Base-by-base conservation (phyloP, 345 rosid genomes). In the Dimocarpus longan region DNA sequence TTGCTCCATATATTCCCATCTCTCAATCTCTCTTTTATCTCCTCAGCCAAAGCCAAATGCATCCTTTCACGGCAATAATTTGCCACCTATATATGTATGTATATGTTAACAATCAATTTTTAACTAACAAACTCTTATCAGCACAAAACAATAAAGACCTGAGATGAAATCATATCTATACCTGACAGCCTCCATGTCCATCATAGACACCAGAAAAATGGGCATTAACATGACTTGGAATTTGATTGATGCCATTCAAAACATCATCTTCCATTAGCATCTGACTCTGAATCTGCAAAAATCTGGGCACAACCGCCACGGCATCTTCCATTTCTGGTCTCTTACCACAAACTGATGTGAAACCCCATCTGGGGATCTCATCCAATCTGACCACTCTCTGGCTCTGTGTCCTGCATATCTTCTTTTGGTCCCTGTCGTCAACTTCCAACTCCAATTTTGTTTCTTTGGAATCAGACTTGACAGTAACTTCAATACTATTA, bases 241-340 rank as follows among this genome's bases (percentile, higher is more conserved):
- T 79, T 37, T 82, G 84, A 73, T 83, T 76, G 44, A 21, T 57
- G 10, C 85, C 87, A 37, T 66, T 81, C 0, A 69, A 22, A 67
- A 73, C 70, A 9, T 62, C 73, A 40, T 75, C 77, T 40, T 76
- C 85, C 70, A 76, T 79, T 15, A 85, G 70, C 81, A 79, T 68
- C 24, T 77, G 79, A 4, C 80, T 60, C 3, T 89, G 89, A 26
- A 87, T 84, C 71, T 84, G 86, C 86, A 89, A 66, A 78, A 88
- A 86, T 18, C 77, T 75, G 24, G 97, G 95, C 68, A 88, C 79
- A 56, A 79, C 87, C 0, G 90, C 84, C 15, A 88, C 84, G 15
- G 93, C 82, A 88, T 92, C 98, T 88, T 94, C 97, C 97, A 94
- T 94, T 87, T 90, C 97, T 0, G 90, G 84, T 57, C 97, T 90